A percentile compares a stretch with the other conserved stretches of the same genome.
These are phyloP conservation scores for Coniella vitis DNA, from an alignment of 2,329 filamentous ascomycete species.

Conservation along the genomic window DNA sequence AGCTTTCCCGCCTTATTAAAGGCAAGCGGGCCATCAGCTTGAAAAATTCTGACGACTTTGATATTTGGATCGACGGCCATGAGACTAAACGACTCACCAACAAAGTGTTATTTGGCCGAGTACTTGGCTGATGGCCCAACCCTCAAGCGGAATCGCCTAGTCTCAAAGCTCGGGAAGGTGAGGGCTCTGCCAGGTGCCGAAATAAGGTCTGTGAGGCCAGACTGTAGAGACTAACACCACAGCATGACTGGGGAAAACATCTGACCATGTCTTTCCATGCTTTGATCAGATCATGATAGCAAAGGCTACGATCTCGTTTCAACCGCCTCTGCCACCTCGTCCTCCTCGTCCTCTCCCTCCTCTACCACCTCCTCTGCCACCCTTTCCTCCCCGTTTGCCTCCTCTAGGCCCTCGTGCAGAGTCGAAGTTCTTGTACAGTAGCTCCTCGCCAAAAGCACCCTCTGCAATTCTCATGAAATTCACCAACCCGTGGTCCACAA, in stretches of 20 bases:
- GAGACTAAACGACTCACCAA: slow-evolving; percentile 7
- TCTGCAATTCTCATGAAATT: slow-evolving; percentile 82
- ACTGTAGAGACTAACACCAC: too few relatives aligned
- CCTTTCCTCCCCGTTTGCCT: slow-evolving; percentile 31
- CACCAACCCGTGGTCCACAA: slow-evolving; percentile 84
- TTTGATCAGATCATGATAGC: neutral
- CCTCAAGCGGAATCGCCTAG: too few relatives aligned
- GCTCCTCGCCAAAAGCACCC: slow-evolving; percentile 70
- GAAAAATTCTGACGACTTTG: too few relatives aligned
- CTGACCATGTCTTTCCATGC: too few relatives aligned
- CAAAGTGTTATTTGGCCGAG: too few relatives aligned
- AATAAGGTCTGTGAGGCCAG: neutral
- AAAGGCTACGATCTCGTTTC: slow-evolving; percentile 10
- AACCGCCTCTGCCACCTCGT: slow-evolving; percentile 26
- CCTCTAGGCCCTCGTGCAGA: slow-evolving; percentile 28
- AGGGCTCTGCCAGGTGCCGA: neutral
- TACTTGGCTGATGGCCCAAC: too few relatives aligned
- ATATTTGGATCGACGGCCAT: too few relatives aligned
- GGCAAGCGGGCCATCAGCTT: too few relatives aligned
- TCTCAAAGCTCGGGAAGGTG: too few relatives aligned
- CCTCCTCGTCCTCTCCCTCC: slow-evolving; percentile 36
- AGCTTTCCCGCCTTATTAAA: too few relatives aligned
- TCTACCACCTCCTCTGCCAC: slow-evolving; percentile 26
- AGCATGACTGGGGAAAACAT: too few relatives aligned
- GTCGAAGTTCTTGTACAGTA: slow-evolving; percentile 56